Conservation (phyloP, 2,329 filamentous ascomycete genomes). For the Colletotrichum acutatum region DNA sequence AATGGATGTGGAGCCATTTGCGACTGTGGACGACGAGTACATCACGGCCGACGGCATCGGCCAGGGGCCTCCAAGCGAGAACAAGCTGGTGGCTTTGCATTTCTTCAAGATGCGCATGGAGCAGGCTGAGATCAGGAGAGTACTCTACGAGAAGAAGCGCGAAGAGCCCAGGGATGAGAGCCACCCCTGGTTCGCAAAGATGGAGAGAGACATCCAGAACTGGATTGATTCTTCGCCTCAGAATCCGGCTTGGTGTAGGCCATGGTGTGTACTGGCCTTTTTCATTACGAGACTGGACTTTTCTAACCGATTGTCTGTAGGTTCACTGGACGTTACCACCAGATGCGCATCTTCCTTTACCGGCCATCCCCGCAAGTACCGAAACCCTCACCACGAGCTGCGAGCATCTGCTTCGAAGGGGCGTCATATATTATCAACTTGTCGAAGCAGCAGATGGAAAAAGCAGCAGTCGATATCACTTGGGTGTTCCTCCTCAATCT, state of each 20-base stretch:
- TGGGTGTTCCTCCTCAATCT: slow-evolving; percentile 93
- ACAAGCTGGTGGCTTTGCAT: slow-evolving; percentile 91
- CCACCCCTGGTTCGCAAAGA: slow-evolving; percentile 87
- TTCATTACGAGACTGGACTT: neutral
- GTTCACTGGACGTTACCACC: slow-evolving; percentile 79
- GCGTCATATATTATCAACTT: slow-evolving; percentile 84
- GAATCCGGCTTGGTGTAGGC: slow-evolving; percentile 76
- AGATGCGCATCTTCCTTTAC: slow-evolving; percentile 88
- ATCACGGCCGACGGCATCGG: slow-evolving; percentile 83
- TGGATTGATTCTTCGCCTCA: slow-evolving; percentile 85
- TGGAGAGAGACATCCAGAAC: slow-evolving; percentile 80
- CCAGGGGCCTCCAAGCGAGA: slow-evolving; percentile 77
- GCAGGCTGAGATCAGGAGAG: slow-evolving; percentile 88
- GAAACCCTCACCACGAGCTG: slow-evolving; percentile 82
- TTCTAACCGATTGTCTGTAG: slow-evolving; percentile 48
- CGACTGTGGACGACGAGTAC: slow-evolving; percentile 82
- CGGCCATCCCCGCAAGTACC: slow-evolving; percentile 93
- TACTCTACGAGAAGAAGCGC: slow-evolving; percentile 86
- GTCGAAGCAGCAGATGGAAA: slow-evolving; percentile 82
- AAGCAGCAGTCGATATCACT: slow-evolving; percentile 82
- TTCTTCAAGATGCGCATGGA: slow-evolving; percentile 91
- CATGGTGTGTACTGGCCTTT: slow-evolving; percentile 70
- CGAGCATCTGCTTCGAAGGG: slow-evolving; percentile 84
- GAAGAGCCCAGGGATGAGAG: slow-evolving; percentile 80
- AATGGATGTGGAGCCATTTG: slow-evolving; percentile 87